Conservation (phyloP, 306 rosid genomes). For the Lathyrus tuberosus region DNA sequence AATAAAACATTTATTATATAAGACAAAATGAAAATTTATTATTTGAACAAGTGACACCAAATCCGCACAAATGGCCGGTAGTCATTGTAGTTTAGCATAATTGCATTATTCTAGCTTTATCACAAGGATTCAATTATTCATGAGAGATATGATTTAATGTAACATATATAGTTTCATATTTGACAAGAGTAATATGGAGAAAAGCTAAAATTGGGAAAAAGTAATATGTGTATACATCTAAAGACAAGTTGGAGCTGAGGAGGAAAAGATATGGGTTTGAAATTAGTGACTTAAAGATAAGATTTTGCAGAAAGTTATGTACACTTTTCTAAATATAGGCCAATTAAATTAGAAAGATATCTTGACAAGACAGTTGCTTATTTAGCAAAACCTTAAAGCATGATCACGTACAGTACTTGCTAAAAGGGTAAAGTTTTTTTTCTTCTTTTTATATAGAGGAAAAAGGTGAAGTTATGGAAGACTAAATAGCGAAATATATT, state of each 20-base stretch:
- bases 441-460: too few species aligned
- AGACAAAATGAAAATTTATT: too few species aligned
- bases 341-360: constrained; percentile 32
- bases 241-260: constrained; percentile 39
- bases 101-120: not conserved
- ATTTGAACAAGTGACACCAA: too few species aligned
- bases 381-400: constrained; percentile 38
- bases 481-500: too few species aligned
- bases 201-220: constrained; percentile 4
- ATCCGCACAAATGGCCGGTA: too few species aligned
- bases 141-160: not conserved
- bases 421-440: not conserved
- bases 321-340: constrained; percentile 19
- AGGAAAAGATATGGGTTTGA: constrained; percentile 41
- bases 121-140: not conserved
- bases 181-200: constrained; percentile 13
- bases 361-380: constrained; percentile 38
- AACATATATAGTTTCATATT: not conserved
- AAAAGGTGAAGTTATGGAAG: too few species aligned
- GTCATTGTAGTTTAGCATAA: not conserved
- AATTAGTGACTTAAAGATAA: constrained; percentile 40
- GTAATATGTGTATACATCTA: not conserved
- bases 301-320: constrained; percentile 33
- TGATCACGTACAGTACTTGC: constrained; percentile 21
- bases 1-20: too few species aligned